These are phyloP conservation scores for Termitomyces bulborhizus DNA, from an alignment of 768 basidiomycete species.

Conservation along the genomic window DNA sequence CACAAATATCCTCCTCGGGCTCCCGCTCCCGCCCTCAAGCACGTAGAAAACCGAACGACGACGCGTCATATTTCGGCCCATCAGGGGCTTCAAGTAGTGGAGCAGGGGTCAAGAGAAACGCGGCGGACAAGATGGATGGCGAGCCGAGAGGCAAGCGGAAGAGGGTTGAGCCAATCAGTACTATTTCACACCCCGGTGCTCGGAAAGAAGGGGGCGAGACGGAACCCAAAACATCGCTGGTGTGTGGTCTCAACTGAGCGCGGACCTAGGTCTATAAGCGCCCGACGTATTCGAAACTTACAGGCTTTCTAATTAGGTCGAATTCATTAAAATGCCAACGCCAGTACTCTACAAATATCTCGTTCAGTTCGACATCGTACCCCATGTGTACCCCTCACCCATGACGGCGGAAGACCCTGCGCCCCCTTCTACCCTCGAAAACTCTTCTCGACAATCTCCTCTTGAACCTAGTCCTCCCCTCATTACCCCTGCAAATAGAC, in stretches of 20 bases:
- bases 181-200: constrained; percentile 14
- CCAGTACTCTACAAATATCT: constrained; percentile 67
- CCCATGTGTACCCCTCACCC: constrained; percentile 65
- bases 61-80: constrained; percentile 66
- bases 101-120: constrained; percentile 54
- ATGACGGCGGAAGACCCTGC: constrained; percentile 63
- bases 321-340: constrained; percentile 67
- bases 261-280: background rate
- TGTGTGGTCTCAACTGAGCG: constrained; percentile 21
- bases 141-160: constrained; percentile 73
- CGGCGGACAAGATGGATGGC: constrained; percentile 63
- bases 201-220: constrained; percentile 30
- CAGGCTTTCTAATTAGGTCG: constrained; percentile 42
- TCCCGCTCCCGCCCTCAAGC: constrained; percentile 61
- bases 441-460: constrained; percentile 37
- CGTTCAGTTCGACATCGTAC: constrained; percentile 65
- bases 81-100: constrained; percentile 31
- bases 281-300: background rate
- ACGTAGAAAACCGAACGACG: constrained; percentile 58
- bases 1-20: constrained; percentile 28
- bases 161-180: constrained; percentile 42
- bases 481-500: constrained; percentile 62
- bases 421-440: constrained; percentile 54
- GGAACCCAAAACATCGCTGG: constrained; percentile 36
- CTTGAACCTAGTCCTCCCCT: constrained; percentile 47